Conservation (phyloP, 768 basidiomycete species). For the Hypholoma sublateritium region DNA sequence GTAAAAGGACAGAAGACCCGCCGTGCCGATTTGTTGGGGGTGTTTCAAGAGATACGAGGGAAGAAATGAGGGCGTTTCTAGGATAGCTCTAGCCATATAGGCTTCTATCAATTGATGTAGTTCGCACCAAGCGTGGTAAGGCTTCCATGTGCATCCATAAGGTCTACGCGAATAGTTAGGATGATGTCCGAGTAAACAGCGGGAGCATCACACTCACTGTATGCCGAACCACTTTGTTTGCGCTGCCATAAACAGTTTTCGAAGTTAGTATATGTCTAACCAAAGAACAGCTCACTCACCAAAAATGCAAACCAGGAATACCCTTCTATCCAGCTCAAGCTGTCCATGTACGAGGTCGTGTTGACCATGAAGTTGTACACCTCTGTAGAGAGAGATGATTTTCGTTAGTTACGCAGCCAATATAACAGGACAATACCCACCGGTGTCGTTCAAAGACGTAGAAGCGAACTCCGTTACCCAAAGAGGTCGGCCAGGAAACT, state of each 20-base stretch:
- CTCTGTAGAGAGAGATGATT: not conserved
- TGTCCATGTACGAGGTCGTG: conserved; percentile 3
- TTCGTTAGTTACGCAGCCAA: not conserved
- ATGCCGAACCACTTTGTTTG: conserved; percentile 5
- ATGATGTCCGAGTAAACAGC: not conserved
- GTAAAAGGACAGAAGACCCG: not conserved
- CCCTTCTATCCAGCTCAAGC: conserved; percentile 5
- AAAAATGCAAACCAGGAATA: conserved; percentile 12
- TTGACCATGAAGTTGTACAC: conserved; percentile 2
- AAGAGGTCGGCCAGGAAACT: conserved; percentile 30
- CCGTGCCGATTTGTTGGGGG: conserved; percentile 3
- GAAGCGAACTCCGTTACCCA: conserved; percentile 34
- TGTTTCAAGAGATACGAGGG: conserved; percentile 1
- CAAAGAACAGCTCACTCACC: not conserved
- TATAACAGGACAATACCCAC: not conserved
- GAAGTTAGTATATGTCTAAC: not conserved
- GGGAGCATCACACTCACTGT: conserved; percentile 3
- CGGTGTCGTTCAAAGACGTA: conserved; percentile 4
- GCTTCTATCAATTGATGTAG: conserved; percentile 1
- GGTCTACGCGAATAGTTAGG: not conserved
- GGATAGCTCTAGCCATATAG: no score
- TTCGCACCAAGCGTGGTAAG: conserved; percentile 5
- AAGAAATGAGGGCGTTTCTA: no score
- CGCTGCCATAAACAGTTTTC: not conserved
- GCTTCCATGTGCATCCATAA: conserved; percentile 6